A percentile compares a stretch with the other conserved stretches of the same genome.
Evolutionary conservation across 2,329 filamentous ascomycete genomes (phyloP).

Genomic region (Hypocrella siamensis): DNA sequence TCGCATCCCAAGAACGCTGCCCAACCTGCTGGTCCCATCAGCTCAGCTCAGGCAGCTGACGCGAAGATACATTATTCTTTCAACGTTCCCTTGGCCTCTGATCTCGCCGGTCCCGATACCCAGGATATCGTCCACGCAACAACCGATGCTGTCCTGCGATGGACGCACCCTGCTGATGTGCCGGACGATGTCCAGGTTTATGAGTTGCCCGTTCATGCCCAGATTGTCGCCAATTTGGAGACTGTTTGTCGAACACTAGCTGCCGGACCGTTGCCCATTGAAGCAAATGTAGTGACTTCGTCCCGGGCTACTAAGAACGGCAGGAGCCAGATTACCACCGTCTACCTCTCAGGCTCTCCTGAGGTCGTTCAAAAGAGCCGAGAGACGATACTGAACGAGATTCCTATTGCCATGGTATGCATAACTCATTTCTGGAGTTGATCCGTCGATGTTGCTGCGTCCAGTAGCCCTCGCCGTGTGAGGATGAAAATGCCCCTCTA

Average conservation of each 20-base stretch:
- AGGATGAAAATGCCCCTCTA: too few species aligned
- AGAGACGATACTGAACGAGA: conserved; percentile 80
- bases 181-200: conserved; percentile 72
- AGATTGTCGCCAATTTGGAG: conserved; percentile 68
- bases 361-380: conserved; percentile 82
- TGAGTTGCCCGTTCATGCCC: conserved; percentile 80
- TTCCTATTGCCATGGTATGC: conserved; percentile 80
- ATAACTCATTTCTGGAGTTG: not conserved
- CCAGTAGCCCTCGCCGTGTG: too few species aligned
- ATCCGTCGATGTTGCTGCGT: conserved; percentile 4
- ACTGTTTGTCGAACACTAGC: conserved; percentile 72
- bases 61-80: conserved; percentile 82
- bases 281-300: conserved; percentile 72
- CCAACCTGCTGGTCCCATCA: conserved; percentile 37
- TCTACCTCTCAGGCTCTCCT: conserved; percentile 76
- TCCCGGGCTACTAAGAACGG: conserved; percentile 61
- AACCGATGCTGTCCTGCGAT: conserved; percentile 71
- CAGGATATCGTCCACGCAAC: conserved; percentile 93
- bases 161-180: conserved; percentile 83
- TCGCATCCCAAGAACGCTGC: conserved; percentile 40
- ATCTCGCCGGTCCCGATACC: conserved; percentile 78
- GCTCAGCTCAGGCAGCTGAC: conserved; percentile 57
- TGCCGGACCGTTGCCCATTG: conserved; percentile 51
- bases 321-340: conserved; percentile 63
- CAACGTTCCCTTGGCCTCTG: conserved; percentile 91